A percentile compares a stretch with the other conserved stretches of the same genome.
phyloP scores from a whole-genome alignment of 2,329 filamentous ascomycete genomes.

The Aspergillus costaricaensis region DNA sequence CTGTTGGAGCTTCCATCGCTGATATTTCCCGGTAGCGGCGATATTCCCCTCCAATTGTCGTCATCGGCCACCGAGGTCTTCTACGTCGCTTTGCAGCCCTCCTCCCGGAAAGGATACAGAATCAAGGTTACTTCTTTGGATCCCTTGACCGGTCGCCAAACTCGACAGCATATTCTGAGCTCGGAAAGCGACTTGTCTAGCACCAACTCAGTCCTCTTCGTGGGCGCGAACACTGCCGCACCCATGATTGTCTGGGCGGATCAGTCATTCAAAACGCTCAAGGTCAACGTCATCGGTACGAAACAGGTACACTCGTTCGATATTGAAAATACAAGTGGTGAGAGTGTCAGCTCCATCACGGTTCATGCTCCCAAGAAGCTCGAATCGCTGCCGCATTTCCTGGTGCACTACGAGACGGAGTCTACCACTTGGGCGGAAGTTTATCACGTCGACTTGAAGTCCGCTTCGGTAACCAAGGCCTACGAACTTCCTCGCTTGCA shows the following conservation, averaged over 20 bases:
- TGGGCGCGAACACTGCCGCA: slow-evolving; percentile 43
- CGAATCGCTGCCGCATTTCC: slow-evolving; percentile 76
- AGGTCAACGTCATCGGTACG: slow-evolving; percentile 48
- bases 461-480: slow-evolving; percentile 68
- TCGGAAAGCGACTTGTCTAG: slow-evolving; percentile 70
- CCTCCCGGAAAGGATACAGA: slow-evolving; percentile 67
- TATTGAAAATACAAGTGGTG: slow-evolving; percentile 43
- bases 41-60: slow-evolving; percentile 74
- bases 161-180: slow-evolving; percentile 70
- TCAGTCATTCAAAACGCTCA: slow-evolving; percentile 45
- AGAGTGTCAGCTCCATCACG: slow-evolving; percentile 56
- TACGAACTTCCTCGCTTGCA: slow-evolving; percentile 74
- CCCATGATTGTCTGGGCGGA: slow-evolving; percentile 50
- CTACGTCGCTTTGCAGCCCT: slow-evolving; percentile 73
- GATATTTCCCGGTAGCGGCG: slow-evolving; percentile 53
- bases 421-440: slow-evolving; percentile 78
- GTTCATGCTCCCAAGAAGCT: slow-evolving; percentile 74
- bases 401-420: slow-evolving; percentile 75
- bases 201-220: slow-evolving; percentile 43
- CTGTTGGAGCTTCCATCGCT: not conserved
- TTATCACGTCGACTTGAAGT: slow-evolving; percentile 77
- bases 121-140: slow-evolving; percentile 76
- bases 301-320: slow-evolving; percentile 43
- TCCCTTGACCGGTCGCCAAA: slow-evolving; percentile 68
- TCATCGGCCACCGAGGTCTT: slow-evolving; percentile 70